Percentiles rank a stretch among this genome's conserved stretches.
These are phyloP conservation scores for Lachancea fermentati DNA, from an alignment of 805 yeast species.

Conservation along the genomic window DNA sequence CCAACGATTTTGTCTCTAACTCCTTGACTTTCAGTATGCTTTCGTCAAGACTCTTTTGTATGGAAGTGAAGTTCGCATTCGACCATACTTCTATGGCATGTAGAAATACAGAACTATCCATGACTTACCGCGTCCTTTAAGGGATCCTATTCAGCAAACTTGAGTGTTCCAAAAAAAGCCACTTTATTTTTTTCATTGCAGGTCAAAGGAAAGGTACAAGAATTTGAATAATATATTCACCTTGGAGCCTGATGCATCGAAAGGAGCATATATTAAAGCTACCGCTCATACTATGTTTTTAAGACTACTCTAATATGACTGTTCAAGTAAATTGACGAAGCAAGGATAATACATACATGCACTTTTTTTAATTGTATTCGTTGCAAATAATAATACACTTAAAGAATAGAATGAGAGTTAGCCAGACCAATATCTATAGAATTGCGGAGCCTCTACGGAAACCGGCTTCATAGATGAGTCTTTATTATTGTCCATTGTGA, in stretches of 20 bases:
- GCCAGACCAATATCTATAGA: conserved; percentile 64
- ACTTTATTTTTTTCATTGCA: not conserved
- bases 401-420: conserved; percentile 15
- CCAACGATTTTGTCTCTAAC: conserved; percentile 60
- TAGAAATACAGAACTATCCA: conserved; percentile 9
- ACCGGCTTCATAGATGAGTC: conserved; percentile 46
- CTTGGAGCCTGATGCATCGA: too few species aligned
- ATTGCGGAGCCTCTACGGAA: conserved; percentile 55
- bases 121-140: not conserved
- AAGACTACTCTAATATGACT: too few species aligned
- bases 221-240: too few species aligned
- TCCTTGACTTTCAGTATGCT: conserved; percentile 69
- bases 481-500: conserved; percentile 12
- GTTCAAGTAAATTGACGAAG: not conserved
- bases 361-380: not conserved
- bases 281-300: too few species aligned
- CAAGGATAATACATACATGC: not conserved
- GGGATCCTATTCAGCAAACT: not conserved
- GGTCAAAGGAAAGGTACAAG: too few species aligned
- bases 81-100: conserved; percentile 71
- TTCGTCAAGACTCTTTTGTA: conserved; percentile 70
- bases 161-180: not conserved
- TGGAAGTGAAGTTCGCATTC: conserved; percentile 58
- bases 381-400: not conserved
- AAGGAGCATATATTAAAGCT: too few species aligned